Evolutionary conservation across 495 filamentous ascomycete genomes (phyloP), one percentile per base, ranked within the genome.

Genomic region (Podospora comata): DNA sequence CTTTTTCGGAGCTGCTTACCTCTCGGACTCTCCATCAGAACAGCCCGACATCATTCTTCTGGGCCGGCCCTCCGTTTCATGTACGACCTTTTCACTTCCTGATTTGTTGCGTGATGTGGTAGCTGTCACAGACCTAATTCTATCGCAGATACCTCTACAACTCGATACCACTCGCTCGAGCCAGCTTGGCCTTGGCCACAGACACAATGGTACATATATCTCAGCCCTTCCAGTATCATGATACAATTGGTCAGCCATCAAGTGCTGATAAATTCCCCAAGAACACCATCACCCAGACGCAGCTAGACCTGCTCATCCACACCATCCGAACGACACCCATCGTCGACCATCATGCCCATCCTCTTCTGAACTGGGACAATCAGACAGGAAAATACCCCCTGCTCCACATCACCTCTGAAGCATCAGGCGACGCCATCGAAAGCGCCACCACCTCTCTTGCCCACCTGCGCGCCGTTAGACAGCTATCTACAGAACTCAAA

Each of bases 311-410:
- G 66, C 76, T 83, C 32, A 72, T 73, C 18, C 75, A 73, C 11
- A 81, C 78, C 60, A 88, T 95, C 61, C 83, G 85, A 67, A 82
- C 72, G 18, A 91, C 88, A 48, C 92, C 93, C 0, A 85, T 94
- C 70, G 94, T 97, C 74, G 93, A 97, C 75, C 89, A 94, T 74
- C 93, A 97, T 79, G 92, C 90, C 53, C 93, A 97, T 74, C 93
- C 82, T 18, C 78, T 86, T 1, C 79, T 85, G 60, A 81, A 74
- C 62, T 60, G 71, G 2, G 77, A 78, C 20, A 66, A 67, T 28
- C 72, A 79, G 19, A 32, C 30, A 32, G 65, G 62, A 30, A 77
- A 80, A 60, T 76, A 92, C 71, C 80, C 93, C 0, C 81, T 96
- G 27, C 77, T 84, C 13, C 84, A 90, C 54, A 89, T 95, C 74